phyloP scores from a whole-genome alignment of 2,329 filamentous ascomycete species.

The Metarhizium rileyi region DNA sequence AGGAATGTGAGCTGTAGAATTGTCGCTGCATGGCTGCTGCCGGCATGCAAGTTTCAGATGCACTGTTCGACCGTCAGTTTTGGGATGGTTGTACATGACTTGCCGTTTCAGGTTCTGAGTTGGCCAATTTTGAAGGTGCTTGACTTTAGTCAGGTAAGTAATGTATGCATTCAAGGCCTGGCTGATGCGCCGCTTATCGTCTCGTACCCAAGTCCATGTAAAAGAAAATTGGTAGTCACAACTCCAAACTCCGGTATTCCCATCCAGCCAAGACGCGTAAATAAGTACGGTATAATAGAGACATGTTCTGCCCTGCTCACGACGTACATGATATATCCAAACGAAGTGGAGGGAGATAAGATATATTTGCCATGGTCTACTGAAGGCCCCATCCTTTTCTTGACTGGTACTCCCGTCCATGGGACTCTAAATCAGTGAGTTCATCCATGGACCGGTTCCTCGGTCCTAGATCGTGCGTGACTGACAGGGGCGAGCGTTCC shows the following conservation, averaged over 20 bases:
- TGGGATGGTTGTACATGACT: not conserved
- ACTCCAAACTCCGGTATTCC: not conserved
- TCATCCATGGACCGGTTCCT: constrained; percentile 17
- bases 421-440: constrained; percentile 21
- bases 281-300: not conserved
- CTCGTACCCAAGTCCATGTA: not conserved
- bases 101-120: not conserved
- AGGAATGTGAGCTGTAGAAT: not conserved
- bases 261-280: not conserved
- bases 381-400: constrained; percentile 12
- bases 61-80: not conserved
- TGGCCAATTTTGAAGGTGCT: not conserved
- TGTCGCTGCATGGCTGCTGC: not conserved
- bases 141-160: not conserved
- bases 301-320: constrained; percentile 1
- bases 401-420: constrained; percentile 13
- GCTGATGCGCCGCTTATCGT: no score
- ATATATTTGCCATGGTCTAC: not conserved
- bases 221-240: not conserved
- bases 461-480: constrained; percentile 12
- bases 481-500: constrained; percentile 14
- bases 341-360: not conserved
- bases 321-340: constrained; percentile 1
- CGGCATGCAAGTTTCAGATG: not conserved
- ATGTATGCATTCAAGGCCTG: no score